Evolutionary conservation across 345 rosid genomes (phyloP), one percentile per base, ranked within the genome.

Genomic region (Carallia pectinifolia): DNA sequence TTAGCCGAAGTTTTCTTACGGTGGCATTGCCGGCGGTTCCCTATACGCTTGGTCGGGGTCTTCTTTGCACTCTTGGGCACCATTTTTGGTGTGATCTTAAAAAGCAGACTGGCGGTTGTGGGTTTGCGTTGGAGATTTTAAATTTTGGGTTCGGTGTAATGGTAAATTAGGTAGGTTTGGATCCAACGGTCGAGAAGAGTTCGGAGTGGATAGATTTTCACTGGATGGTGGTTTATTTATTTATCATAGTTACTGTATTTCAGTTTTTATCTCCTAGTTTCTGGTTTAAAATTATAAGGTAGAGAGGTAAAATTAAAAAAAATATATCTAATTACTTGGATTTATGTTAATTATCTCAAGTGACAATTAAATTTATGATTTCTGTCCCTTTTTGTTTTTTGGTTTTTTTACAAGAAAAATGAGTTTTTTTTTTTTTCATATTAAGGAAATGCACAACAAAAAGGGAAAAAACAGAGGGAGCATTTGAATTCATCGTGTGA

Each of bases 81-180:
- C 94, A 90, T 89, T 69, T 77, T 66, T n/a, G 77, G 67, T 17
- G 47, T 17, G 29, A 17, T 60, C 7, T 17, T 4, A 0, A 53
- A 54, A 61, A 60, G 62, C 71, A 34, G 60, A 60, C 36, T 36
- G 33, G 58, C 29, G 12, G 53, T 52, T 4, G 44, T 5, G 34
- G 67, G 48, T 36, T 33, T 59, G 44, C 70, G 59, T 53, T 52
- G 29, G 56, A 4, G 27, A 36, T 23, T 74, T 89, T 86, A 60
- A 81, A 90, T 84, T 50, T 68, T 60, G 90, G 87, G 23, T 53
- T 84, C 83, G 91, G 95, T 13, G 71, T 60, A 90, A 92, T 93
- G 98, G 91, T 86, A 77, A 69, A 48, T 44, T 56, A 58, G 47
- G 38, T 68, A 67, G 91, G 93, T 77, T 85, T 83, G 89, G 91